These are phyloP conservation scores for Emericellopsis cladophorae DNA, from an alignment of 2,329 filamentous ascomycete species.

Conservation along the genomic window DNA sequence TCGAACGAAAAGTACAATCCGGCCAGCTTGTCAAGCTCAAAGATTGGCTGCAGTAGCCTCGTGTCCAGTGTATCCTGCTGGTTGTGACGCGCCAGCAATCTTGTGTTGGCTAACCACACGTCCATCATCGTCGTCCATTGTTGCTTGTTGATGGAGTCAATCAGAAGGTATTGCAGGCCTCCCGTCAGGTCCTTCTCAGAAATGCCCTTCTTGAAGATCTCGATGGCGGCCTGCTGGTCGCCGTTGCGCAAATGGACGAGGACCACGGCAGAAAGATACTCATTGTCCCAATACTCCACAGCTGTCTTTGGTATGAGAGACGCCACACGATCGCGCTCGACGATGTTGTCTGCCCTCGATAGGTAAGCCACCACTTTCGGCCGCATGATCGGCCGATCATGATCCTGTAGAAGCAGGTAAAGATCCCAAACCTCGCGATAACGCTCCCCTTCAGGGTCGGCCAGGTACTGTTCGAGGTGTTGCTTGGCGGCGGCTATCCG, in stretches of 20 bases:
- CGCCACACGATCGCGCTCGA: slow-evolving; percentile 31
- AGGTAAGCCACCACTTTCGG: slow-evolving; percentile 26
- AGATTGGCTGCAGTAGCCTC: slow-evolving; percentile 11
- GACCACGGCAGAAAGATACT: slow-evolving; percentile 25
- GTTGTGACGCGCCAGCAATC: slow-evolving; percentile 4
- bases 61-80: slow-evolving; percentile 5
- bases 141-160: slow-evolving; percentile 21
- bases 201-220: slow-evolving; percentile 25
- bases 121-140: slow-evolving; percentile 23
- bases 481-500: too few relatives aligned
- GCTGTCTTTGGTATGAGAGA: slow-evolving; percentile 28
- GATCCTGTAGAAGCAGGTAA: slow-evolving; percentile 23
- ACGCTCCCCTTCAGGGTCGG: slow-evolving; percentile 8
- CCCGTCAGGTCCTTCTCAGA: slow-evolving; percentile 16
- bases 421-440: slow-evolving; percentile 30
- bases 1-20: slow-evolving; percentile 19
- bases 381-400: slow-evolving; percentile 14
- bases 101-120: slow-evolving; percentile 22
- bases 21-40: slow-evolving; percentile 11
- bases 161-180: slow-evolving; percentile 30
- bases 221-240: slow-evolving; percentile 23
- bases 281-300: slow-evolving; percentile 23
- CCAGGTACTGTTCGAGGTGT: slow-evolving; percentile 10
- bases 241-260: slow-evolving; percentile 26
- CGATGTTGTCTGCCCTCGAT: slow-evolving; percentile 24